Base-by-base conservation (phyloP, 495 filamentous ascomycete species). In the Neurospora sp. region DNA sequence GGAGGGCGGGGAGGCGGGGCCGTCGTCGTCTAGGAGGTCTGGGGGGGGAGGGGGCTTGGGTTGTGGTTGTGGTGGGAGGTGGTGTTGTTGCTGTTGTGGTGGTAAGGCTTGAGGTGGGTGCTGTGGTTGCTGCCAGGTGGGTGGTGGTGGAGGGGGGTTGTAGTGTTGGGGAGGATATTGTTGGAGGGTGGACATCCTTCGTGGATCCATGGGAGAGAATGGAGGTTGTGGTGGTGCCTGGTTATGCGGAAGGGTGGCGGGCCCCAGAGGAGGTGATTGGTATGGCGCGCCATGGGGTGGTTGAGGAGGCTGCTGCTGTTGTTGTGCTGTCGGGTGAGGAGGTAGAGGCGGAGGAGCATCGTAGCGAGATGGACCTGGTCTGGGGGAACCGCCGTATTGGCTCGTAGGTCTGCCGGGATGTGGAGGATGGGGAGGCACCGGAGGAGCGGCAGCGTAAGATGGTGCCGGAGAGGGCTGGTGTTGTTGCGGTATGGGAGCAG, bases 11-110 rank as follows among this genome's bases (percentile, higher is more conserved):
- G 91, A 81, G 22, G 93, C 71, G 84, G 89, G 72, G 83, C 93
- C 74, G 86, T 92, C 78, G 87, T 91, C 81, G 75, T 88, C 84
- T 77, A 88, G 80, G 69, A 97, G 86, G 76, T 97, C 90, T 0
- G 86, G 86, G 1, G 89, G 87, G 0, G 91, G 89, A 61, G 88
- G 87, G 4, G 83, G 79, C 73, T 85, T 86, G 37, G 77, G 81
- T 31, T 76, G 72, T 8, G 76, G 72, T 3, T 53, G 68, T 35
- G 72, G 70, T 3, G 69, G 9, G 7, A 27, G 1, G 37, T 41
- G 42, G 3, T 71, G 69, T n/a, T 53, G 68, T 12, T 70, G 71
- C 8, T 40, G 68, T 17, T 42, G 71, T 14, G 3, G 31, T 35
- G 4, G 31, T 27, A 48, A 20, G 8, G 20, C 8, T 22, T 53